Percentiles rank a stretch among this genome's conserved stretches.
Evolutionary conservation across 1,139 yeast species (phyloP).

Genomic region (Candida sanyaensis): DNA sequence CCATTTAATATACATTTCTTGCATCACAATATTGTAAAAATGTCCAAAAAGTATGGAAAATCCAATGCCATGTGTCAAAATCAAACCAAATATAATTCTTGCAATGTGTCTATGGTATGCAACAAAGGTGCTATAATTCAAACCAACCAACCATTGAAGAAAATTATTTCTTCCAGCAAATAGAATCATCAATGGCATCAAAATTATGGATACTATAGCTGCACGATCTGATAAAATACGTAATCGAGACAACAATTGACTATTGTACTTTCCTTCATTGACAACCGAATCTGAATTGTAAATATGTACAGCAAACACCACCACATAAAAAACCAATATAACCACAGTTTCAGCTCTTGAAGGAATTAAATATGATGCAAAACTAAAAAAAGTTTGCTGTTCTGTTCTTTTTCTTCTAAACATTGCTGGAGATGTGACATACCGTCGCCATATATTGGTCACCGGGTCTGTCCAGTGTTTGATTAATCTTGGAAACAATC

Average conservation of each 20-base stretch:
- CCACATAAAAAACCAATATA: constrained; percentile 39
- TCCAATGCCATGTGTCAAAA: constrained; percentile 41
- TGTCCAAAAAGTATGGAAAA: constrained; percentile 23
- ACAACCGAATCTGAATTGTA: constrained; percentile 20
- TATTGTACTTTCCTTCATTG: constrained; percentile 26
- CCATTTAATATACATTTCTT: constrained; percentile 25
- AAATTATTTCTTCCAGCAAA: constrained; percentile 68
- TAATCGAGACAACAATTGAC: constrained; percentile 20
- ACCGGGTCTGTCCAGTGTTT: constrained; percentile 24
- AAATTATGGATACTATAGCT: constrained; percentile 29
- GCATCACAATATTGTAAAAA: constrained; percentile 1
- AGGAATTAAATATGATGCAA: constrained; percentile 28
- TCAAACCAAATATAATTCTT: constrained; percentile 42
- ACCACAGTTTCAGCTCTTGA: constrained; percentile 26
- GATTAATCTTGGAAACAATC: constrained; percentile 25
- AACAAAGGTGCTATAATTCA: constrained; percentile 60
- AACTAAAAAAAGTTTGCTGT: constrained; percentile 19
- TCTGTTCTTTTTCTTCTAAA: constrained; percentile 24
- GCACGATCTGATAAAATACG: constrained; percentile 36
- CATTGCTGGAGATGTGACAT: constrained; percentile 34
- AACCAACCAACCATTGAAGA: constrained; percentile 55
- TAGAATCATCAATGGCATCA: constrained; percentile 52
- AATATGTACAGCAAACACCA: constrained; percentile 39
- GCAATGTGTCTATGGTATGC: constrained; percentile 64
- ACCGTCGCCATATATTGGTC: constrained; percentile 26